Evolutionary conservation across 2,329 filamentous ascomycete species (phyloP).

Genomic region (Dactylonectria estremocensis): DNA sequence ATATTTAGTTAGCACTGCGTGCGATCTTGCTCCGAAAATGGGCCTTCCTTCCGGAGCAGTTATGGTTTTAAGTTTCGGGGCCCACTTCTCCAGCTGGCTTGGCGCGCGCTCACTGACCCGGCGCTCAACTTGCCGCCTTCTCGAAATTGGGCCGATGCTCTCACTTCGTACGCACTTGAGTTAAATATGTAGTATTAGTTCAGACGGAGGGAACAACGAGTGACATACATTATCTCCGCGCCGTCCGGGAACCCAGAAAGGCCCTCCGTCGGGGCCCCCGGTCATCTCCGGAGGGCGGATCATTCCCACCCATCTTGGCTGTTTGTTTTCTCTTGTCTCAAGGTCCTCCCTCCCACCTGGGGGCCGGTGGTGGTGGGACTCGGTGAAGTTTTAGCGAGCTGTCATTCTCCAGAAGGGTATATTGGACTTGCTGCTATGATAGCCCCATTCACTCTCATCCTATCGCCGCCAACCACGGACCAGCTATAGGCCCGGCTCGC

Average conservation of each 20-base stretch:
- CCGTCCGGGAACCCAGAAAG: background rate
- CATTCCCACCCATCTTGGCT: conserved; percentile 18
- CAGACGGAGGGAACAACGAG: background rate
- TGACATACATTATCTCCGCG: background rate
- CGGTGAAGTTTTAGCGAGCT: conserved; percentile 35
- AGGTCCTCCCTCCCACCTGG: conserved; percentile 4
- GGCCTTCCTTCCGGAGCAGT: conserved; percentile 15
- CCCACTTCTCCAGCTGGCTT: conserved; percentile 17
- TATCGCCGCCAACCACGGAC: conserved; percentile 25
- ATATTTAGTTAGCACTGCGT: background rate
- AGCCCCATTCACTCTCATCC: conserved; percentile 20
- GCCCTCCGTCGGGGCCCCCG: conserved; percentile 19
- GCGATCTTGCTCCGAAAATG: conserved; percentile 13
- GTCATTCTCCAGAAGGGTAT: conserved; percentile 30
- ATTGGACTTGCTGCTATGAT: conserved; percentile 10
- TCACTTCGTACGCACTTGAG: too few species aligned
- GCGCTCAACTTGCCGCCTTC: conserved; percentile 24
- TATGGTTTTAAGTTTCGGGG: conserved; percentile 25
- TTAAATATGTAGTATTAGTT: too few species aligned
- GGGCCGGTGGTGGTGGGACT: conserved; percentile 10
- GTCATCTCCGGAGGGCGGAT: conserved; percentile 26
- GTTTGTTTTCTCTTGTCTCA: conserved; percentile 39
- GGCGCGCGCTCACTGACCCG: conserved; percentile 15
- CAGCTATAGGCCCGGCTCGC: conserved; percentile 23
- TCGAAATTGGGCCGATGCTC: background rate